These are phyloP conservation scores for Exidia glandulosa DNA, from an alignment of 768 basidiomycete genomes.

Conservation along the genomic window DNA sequence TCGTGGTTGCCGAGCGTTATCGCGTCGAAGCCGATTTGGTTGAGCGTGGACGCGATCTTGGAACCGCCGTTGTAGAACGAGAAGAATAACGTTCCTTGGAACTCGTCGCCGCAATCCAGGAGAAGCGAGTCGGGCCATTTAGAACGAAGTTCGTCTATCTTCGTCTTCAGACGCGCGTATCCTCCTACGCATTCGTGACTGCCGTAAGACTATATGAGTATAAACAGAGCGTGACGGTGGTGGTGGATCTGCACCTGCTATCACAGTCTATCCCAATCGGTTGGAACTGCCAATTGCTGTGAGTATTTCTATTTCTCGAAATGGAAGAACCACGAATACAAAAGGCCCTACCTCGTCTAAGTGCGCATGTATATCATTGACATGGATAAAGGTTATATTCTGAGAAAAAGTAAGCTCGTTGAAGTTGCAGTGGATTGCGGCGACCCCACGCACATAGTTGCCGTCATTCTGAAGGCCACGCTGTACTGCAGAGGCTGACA, in stretches of 20 bases:
- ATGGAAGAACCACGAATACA: conserved; percentile 26
- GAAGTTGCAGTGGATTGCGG: too few species aligned
- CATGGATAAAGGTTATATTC: conserved; percentile 25
- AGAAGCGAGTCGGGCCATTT: conserved; percentile 27
- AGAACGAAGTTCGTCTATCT: conserved; percentile 22
- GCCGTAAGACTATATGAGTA: neutral
- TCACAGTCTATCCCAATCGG: neutral
- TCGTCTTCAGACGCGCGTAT: conserved; percentile 32
- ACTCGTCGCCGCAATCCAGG: conserved; percentile 37
- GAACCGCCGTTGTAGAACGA: conserved; percentile 25
- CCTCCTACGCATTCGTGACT: conserved; percentile 29
- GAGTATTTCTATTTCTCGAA: conserved; percentile 12
- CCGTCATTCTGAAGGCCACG: too few species aligned
- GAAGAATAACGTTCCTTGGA: conserved; percentile 36
- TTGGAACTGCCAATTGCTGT: neutral
- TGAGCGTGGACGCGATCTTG: conserved; percentile 30
- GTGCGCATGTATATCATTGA: conserved; percentile 37
- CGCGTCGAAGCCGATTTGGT: conserved; percentile 33
- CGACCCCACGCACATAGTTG: too few species aligned
- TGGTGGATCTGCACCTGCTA: conserved; percentile 3
- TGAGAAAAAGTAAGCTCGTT: neutral
- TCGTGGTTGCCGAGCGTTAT: conserved; percentile 38
- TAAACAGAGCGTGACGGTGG: neutral
- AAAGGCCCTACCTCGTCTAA: conserved; percentile 24
- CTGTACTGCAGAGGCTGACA: too few species aligned